Evolutionary conservation across 805 yeast genomes (phyloP), one percentile per base, ranked within the genome.

Genomic region (Starmerella vaccinii): DNA sequence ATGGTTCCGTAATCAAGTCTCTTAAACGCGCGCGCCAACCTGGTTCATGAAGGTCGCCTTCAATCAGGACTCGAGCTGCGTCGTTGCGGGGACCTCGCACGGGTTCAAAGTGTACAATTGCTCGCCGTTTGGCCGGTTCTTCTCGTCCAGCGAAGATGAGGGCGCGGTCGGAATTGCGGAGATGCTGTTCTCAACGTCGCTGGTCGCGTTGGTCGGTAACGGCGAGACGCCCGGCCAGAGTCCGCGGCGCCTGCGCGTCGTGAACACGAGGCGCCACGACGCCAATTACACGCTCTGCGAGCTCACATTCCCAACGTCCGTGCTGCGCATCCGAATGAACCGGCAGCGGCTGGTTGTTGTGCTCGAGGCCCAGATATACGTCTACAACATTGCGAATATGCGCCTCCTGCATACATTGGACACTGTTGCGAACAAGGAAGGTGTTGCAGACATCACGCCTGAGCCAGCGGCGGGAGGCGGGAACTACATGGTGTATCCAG

Each of bases 331-430:
- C 30, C 78, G 78, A 58, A 74, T 90, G 68, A 92, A 90, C 66
- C 74, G 97, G 39, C 82, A 84, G 59, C 70, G 97, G 41, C 72
- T 90, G 57, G 74, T 86, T 29, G 92, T 89, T 16, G 78, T 84
- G 5, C 70, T 90, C 48, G 72, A 78, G 46, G 90, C 86, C 53
- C 95, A 89, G 65, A 78, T 92, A 9, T 84, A 80, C 63, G 77
- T 90, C 43, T 92, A 90, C 68, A 97, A 90, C 65, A 82, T 90
- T 54, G 79, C 92, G 51, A 85, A 94, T 64, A 88, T 90, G 81
- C 80, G 84, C 61, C 75, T 89, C 23, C 64, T 90, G 38, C 84
- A 80, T 60, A 81, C 82, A 1, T 75, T 83, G 32, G 87, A 83
- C 44, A 75, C 80, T 0, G 61, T 70, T 16, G 68, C 77, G 1